Base-by-base conservation (phyloP, 2,329 filamentous ascomycete genomes). In the Cyanodermella asteris region DNA sequence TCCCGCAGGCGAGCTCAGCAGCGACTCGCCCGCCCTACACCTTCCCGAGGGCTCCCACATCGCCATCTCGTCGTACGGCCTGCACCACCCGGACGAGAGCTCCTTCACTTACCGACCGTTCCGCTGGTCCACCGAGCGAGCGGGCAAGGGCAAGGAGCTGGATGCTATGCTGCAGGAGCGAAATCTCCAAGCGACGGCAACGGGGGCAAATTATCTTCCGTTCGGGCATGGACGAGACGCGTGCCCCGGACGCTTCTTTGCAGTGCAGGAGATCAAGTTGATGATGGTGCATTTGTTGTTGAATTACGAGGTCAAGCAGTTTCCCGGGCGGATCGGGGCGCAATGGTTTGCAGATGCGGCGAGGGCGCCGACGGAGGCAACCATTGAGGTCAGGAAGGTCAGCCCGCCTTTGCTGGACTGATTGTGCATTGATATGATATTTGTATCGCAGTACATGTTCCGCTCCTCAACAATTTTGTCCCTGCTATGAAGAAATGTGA, bases 1-100 rank as follows among this genome's bases (percentile, higher is more conserved):
- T n/a, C n/a, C n/a, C n/a, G n/a, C n/a, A n/a, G n/a, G n/a, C n/a
- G n/a, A n/a, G n/a, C n/a, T n/a, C n/a, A n/a, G n/a, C n/a, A n/a
- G 30, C 11, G 24, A 4, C 48, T 13, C 24, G 10, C 24, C 56
- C 20, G 58, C 59, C 9, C 48, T 56, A 36, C 45, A 51, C 18
- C 47, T 51, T 13, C 56, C 59, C 0, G 44, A 45, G 14, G 57
- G 55, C 10, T 42, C 48, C 11, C 42, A 46, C 5, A 34, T 64
- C 15, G 48, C 50, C 23, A 39, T 60, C 16, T 49, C 59, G 20
- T 34, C 56, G 8, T 46, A 50, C 18, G 47, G 51, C 7, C 46
- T 53, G 3, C 56, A 61, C 24, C 53, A 53, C 23, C 36, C 41
- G 15, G 23, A 22, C 5, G 23, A 43, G 24, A 44, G 43, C 16